Base-by-base conservation (phyloP, 2,329 filamentous ascomycete genomes). In the Gaeumannomyces tritici region DNA sequence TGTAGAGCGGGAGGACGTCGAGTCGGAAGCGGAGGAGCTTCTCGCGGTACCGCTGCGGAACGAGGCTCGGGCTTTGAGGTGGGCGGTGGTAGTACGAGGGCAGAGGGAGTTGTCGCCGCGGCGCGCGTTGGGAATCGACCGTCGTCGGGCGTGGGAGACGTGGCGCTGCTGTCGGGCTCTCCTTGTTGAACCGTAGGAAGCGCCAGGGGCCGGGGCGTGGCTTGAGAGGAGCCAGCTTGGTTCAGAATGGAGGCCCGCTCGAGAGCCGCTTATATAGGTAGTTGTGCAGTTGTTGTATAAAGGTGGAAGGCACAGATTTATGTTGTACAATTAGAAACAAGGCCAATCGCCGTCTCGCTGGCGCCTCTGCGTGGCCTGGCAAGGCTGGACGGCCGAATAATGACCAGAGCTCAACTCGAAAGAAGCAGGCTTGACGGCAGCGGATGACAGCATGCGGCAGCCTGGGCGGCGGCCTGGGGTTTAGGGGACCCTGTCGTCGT, bases 1-100 rank as follows among this genome's bases (percentile, higher is more conserved):
- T 89, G 69, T 90, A 82, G 60, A 80, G 77, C 15, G 91, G 90
- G 28, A 96, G 74, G 6, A 84, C 90, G 68, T 92, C 85, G 81
- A 91, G 84, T 65, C 86, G 89, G 73, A 96, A 86, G 67, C 81
- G 79, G 68, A 87, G 81, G 62, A 95, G 79, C 65, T 82, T 84
- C 64, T 86, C 83, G 71, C 85, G 86, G 68, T 87, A 87, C 67
- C 81, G 83, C 65, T 83, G 80, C 72, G 83, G 83, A 62, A 83
- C 70, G 65, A 89, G 74, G 66, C 75, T 81, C 62, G 42, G 9
- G 18, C 18, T n/a, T 21, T 18, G 6, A 8, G 42, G 42, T n/a
- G 42, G 21, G 42, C 42, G 42, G 42, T 2, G 42, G 42, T 51
- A n/a, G 42, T 51, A n/a, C 18, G 21, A 7, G 6, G 42, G 42